Evolutionary conservation across 169 alveolate species (phyloP), one percentile per base, ranked within the genome.

Genomic region (Sarcocystis neurona): DNA sequence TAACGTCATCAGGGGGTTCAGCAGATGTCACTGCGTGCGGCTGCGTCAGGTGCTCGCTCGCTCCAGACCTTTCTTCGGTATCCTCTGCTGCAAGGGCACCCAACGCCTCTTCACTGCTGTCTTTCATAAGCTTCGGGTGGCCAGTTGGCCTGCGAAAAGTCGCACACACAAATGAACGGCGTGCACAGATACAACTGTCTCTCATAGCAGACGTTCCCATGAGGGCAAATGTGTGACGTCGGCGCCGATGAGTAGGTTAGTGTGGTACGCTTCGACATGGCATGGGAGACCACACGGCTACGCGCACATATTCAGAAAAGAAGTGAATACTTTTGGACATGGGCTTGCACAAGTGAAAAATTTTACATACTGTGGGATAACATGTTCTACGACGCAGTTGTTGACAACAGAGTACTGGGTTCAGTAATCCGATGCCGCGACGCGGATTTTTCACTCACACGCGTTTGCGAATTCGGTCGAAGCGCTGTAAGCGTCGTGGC

Each of bases 401-500:
- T n/a, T n/a, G 68, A 10, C 85, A 46, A 30, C 27, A 15, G 34
- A 32, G 46, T 44, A 37, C 15, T 58, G 12, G 85, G 46, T 77
- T 20, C 32, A 34, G 27, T 20, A 32, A 18, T 43, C 3, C 34
- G 8, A 18, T 34, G 46, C 34, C 41, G 15, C 18, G 20, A 39
- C 37, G 18, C 18, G n/a, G 18, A 5, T 48, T 3, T 39, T 8
- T 20, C 37, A 32, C 91, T 46, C 50, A 87, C 91, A 87, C 82
- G 68, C 91, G 78, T 10, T 84, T 84, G 44, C 91, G 82, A 20
- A 87, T 87, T 20, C 91, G 91, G n/a, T 74, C 46, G 84, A 77
- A 87, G 66, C 91, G 91, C 75, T 87, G 88, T 58, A 87, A 77
- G 39, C 78, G 91, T 47, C 91, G 91, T 27, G 75, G 88, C 15